phyloP scores from a whole-genome alignment of 1,139 yeast species.

The Lodderomyces metapsilosis region DNA sequence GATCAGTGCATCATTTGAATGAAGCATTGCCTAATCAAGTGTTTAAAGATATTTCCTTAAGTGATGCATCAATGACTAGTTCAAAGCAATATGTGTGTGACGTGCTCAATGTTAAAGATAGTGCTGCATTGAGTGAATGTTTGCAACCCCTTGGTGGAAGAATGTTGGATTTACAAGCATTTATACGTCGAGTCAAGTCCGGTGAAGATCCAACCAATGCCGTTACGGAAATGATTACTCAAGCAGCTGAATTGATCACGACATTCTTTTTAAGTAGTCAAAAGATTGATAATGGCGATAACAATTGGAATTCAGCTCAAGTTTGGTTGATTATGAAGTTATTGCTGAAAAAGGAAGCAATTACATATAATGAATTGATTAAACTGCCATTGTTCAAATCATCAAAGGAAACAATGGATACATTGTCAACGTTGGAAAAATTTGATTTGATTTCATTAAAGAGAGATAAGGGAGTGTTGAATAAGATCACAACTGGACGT shows the following conservation, averaged over 20 bases:
- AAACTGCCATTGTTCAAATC: slow-evolving; percentile 65
- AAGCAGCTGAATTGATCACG: slow-evolving; percentile 83
- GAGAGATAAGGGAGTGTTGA: slow-evolving; percentile 73
- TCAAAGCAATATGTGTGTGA: slow-evolving; percentile 70
- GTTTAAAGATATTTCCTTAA: slow-evolving; percentile 67
- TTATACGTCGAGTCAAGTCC: slow-evolving; percentile 79
- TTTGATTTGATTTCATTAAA: slow-evolving; percentile 69
- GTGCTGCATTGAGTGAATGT: slow-evolving; percentile 47
- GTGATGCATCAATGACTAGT: slow-evolving; percentile 76
- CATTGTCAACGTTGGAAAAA: slow-evolving; percentile 72
- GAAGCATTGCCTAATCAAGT: slow-evolving; percentile 83
- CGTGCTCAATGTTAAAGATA: slow-evolving; percentile 46
- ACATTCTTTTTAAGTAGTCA: slow-evolving; percentile 66
- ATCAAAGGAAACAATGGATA: slow-evolving; percentile 45
- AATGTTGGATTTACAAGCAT: slow-evolving; percentile 89
- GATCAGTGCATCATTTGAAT: slow-evolving; percentile 65
- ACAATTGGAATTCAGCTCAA: slow-evolving; percentile 72
- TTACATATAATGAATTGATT: slow-evolving; percentile 53
- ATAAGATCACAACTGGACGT: slow-evolving; percentile 70
- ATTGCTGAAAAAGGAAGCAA: slow-evolving; percentile 47
- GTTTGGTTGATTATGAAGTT: slow-evolving; percentile 82
- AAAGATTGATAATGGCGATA: slow-evolving; percentile 22
- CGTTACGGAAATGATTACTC: slow-evolving; percentile 71
- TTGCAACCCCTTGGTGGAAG: slow-evolving; percentile 88
- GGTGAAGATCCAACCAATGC: slow-evolving; percentile 86